A percentile compares a stretch with the other conserved stretches of the same genome.
Conservation (phyloP, 306 rosid genomes). For the Calophaca sinica region DNA sequence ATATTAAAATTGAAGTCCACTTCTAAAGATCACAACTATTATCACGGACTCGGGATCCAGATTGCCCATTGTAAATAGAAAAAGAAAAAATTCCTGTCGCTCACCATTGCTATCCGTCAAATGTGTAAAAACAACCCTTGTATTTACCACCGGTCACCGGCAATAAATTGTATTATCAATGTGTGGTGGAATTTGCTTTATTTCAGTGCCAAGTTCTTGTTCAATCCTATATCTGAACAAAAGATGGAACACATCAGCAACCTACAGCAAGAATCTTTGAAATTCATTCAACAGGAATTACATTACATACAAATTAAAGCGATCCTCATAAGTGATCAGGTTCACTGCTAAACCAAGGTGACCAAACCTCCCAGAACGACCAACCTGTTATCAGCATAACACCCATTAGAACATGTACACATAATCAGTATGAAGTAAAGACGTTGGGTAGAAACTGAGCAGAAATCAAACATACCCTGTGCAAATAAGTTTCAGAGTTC, state of each 20-base stretch:
- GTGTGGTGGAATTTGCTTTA: slow-evolving; percentile 94
- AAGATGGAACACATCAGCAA: slow-evolving; percentile 22
- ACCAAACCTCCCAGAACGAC: slow-evolving; percentile 99
- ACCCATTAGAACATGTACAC: slow-evolving; percentile 31
- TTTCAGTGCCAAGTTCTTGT: slow-evolving; percentile 98
- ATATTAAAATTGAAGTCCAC: background rate
- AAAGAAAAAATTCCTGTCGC: slow-evolving; percentile 2
- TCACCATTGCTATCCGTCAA: slow-evolving; percentile 55
- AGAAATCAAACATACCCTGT: slow-evolving; percentile 72
- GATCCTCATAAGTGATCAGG: slow-evolving; percentile 97
- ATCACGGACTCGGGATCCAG: background rate
- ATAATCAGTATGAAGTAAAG: background rate
- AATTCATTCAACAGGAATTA: slow-evolving; percentile 35
- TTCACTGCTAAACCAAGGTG: slow-evolving; percentile 99
- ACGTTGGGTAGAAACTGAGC: slow-evolving; percentile 3
- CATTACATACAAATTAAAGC: slow-evolving; percentile 79
- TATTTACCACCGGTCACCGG: slow-evolving; percentile 64
- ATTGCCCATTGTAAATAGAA: background rate
- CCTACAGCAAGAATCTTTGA: background rate
- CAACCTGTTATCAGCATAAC: slow-evolving; percentile 67
- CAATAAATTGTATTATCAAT: slow-evolving; percentile 98
- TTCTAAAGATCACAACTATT: background rate
- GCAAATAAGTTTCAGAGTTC: slow-evolving; percentile 93
- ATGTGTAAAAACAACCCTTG: slow-evolving; percentile 43
- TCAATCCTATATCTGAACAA: slow-evolving; percentile 89